These are phyloP conservation scores for Phaffia rhodozyma DNA, from an alignment of 1,284 basidiomycete genomes.

Conservation along the genomic window DNA sequence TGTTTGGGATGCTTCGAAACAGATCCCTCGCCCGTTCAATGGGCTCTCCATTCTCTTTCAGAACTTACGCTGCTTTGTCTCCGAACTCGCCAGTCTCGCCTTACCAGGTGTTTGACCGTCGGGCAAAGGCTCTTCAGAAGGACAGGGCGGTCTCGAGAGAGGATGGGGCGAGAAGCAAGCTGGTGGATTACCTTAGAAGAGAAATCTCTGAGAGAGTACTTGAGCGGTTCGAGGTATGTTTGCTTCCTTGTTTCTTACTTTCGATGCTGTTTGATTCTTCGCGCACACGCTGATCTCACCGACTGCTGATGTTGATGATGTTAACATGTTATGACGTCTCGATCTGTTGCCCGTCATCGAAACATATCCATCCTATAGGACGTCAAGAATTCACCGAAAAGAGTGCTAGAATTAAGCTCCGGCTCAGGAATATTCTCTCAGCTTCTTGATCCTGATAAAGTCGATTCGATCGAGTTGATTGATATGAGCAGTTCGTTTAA, in stretches of 20 bases:
- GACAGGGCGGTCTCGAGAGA: conserved; percentile 56
- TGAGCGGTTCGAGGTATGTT: conserved; percentile 65
- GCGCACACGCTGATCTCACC: conserved; percentile 1
- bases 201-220: conserved; percentile 83
- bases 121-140: conserved; percentile 67
- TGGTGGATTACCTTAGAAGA: conserved; percentile 84
- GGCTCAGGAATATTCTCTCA: conserved; percentile 89
- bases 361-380: conserved; percentile 46
- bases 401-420: conserved; percentile 79
- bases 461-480: conserved; percentile 67
- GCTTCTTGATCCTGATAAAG: conserved; percentile 57
- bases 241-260: background rate
- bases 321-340: background rate
- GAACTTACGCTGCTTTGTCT: no score
- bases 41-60: no score
- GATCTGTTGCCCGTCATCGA: background rate
- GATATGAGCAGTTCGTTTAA: conserved; percentile 60
- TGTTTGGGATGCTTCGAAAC: no score
- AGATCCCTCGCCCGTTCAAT: no score
- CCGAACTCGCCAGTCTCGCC: conserved; percentile 29
- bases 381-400: conserved; percentile 70
- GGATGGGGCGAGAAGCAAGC: conserved; percentile 50
- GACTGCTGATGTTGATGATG: background rate
- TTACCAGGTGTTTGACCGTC: conserved; percentile 79
- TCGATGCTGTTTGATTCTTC: background rate